phyloP scores from a whole-genome alignment of 2,329 filamentous ascomycete species.

The Cercospora sesami region DNA sequence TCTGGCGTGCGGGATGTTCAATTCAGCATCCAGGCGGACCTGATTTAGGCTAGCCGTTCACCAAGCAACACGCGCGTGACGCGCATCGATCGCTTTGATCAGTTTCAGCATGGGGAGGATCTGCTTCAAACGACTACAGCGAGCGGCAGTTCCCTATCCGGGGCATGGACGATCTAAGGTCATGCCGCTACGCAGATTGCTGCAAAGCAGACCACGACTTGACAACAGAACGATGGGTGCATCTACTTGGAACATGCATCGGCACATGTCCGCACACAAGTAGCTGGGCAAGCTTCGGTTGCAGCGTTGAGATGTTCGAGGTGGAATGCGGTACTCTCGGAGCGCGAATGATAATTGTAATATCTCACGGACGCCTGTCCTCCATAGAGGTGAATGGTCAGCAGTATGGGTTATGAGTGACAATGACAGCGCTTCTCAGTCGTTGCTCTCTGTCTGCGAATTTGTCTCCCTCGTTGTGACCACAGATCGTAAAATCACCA shows the following conservation, averaged over 20 bases:
- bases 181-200: neutral
- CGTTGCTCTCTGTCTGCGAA: neutral
- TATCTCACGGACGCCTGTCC: neutral
- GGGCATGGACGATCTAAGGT: neutral
- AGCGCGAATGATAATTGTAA: neutral
- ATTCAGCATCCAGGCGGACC: neutral
- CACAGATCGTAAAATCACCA: neutral
- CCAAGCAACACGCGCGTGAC: neutral
- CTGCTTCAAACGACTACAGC: neutral
- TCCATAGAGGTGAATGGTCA: neutral
- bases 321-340: neutral
- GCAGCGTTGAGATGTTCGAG: neutral
- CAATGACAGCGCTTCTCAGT: neutral
- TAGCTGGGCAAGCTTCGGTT: neutral
- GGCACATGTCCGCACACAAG: neutral
- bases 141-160: neutral
- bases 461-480: neutral
- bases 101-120: neutral
- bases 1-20: neutral
- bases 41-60: neutral
- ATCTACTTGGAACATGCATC: neutral
- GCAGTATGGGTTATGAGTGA: neutral
- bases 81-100: neutral
- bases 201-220: neutral
- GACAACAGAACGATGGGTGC: neutral